A percentile compares a stretch with the other conserved stretches of the same genome.
Conservation (phyloP, 2,329 filamentous ascomycete genomes). For the Ascochyta viciae-villosae region DNA sequence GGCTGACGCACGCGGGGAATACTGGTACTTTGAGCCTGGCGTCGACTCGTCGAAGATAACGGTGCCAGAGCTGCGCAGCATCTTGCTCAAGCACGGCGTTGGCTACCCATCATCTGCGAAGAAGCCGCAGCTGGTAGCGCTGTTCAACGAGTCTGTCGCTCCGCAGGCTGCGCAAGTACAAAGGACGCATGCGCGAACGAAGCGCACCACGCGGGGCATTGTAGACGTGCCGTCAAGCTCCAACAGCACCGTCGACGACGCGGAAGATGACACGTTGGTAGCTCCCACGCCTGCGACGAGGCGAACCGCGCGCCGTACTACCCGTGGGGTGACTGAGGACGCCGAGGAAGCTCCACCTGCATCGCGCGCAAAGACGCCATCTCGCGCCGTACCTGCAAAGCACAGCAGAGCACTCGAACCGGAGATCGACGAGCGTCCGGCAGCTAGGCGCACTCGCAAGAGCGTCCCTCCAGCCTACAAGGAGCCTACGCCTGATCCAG, state of each 20-base stretch:
- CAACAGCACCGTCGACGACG: constrained; percentile 66
- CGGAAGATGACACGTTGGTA: constrained; percentile 52
- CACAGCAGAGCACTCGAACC: constrained; percentile 51
- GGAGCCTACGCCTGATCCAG: constrained; percentile 58
- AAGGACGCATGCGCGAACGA: constrained; percentile 75
- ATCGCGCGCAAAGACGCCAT: constrained; percentile 43
- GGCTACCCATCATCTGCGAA: constrained; percentile 88
- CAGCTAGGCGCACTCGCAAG: constrained; percentile 47
- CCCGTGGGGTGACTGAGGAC: constrained; percentile 54
- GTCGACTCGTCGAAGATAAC: constrained; percentile 87
- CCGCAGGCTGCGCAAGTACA: constrained; percentile 81
- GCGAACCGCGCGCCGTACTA: constrained; percentile 41
- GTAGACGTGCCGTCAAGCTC: constrained; percentile 70
- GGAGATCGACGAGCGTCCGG: constrained; percentile 44
- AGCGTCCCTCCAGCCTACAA: constrained; percentile 53
- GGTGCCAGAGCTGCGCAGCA: constrained; percentile 85
- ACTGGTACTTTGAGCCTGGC: constrained; percentile 77
- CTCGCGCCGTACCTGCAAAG: constrained; percentile 52
- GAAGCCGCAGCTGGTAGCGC: constrained; percentile 83
- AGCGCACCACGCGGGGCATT: constrained; percentile 88
- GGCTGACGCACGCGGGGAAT: constrained; percentile 46
- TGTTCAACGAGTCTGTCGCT: constrained; percentile 80
- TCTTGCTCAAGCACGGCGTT: constrained; percentile 88
- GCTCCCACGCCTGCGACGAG: constrained; percentile 51
- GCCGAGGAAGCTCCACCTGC: constrained; percentile 19